Evolutionary conservation across 164 flowering plant genomes (phyloP).

Genomic region (Vitis cinerea): DNA sequence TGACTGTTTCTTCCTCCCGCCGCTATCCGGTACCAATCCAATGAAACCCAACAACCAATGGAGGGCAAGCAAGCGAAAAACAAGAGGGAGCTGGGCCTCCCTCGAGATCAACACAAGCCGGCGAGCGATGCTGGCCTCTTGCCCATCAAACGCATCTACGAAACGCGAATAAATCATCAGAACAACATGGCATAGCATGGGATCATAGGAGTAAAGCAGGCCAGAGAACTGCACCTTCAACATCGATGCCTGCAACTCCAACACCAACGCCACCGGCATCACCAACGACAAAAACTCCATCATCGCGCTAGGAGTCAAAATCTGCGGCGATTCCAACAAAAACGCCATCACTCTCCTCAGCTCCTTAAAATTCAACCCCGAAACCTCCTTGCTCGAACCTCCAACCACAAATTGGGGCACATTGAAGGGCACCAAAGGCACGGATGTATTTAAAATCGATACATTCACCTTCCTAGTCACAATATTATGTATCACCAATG

Average conservation of each 20-base stretch:
- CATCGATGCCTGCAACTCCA: conserved; percentile 84
- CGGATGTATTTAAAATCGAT: conserved; percentile 50
- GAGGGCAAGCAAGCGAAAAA: conserved; percentile 72
- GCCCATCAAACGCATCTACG: conserved; percentile 75
- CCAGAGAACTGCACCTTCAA: conserved; percentile 96
- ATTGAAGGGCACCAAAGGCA: conserved; percentile 79
- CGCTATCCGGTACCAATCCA: conserved; percentile 28
- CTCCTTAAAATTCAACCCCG: conserved; percentile 57
- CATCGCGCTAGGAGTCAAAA: conserved; percentile 75
- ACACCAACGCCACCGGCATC: conserved; percentile 51
- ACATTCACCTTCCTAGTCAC: conserved; percentile 34
- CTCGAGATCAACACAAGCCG: conserved; percentile 62
- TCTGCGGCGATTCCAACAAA: conserved; percentile 69
- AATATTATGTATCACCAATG: conserved; percentile 47
- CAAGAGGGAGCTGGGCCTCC: conserved; percentile 63
- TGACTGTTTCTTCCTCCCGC: conserved; percentile 30
- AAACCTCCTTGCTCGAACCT: conserved; percentile 22
- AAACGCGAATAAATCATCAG: conserved; percentile 63
- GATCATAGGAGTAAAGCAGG: conserved; percentile 80
- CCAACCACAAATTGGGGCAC: conserved; percentile 46
- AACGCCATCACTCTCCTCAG: conserved; percentile 76
- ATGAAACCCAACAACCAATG: conserved; percentile 85
- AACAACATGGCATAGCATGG: conserved; percentile 76
- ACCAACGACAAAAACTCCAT: conserved; percentile 72
- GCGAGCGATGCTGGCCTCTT: conserved; percentile 63